Evolutionary conservation across 2,329 filamentous ascomycete genomes (phyloP), one percentile per base, ranked within the genome.

Genomic region (Paradendryphiella salina): DNA sequence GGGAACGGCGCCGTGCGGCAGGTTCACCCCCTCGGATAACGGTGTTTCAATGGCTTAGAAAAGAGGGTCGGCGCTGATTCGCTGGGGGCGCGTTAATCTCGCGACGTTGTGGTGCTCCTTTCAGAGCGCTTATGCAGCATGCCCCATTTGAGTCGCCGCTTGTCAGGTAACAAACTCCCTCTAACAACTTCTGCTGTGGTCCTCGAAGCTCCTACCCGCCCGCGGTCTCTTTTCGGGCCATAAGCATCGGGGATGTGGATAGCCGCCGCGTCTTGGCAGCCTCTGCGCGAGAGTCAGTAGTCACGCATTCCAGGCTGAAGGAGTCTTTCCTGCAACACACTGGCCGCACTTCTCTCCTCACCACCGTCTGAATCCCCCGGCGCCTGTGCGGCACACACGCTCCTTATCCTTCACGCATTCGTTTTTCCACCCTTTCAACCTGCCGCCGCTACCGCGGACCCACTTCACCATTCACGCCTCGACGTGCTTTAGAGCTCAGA

Each of bases 321-420:
- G 28, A 37, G 42, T 44, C 35, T 32, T 49, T 56, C 52, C 49
- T 57, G 57, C 53, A 49, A 59, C 57, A 54, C 56, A 42, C 46
- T 52, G 48, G 43, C 52, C 43, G 54, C 50, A 54, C 40, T 43
- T 48, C 44, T 43, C 48, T 52, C 54, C 52, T 59, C 53, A 60
- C 53, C 52, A 53, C 58, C 50, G 57, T 57, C 58, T 51, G 54
- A 53, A 37, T 50, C 34, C 39, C 46, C 36, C 46, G 34, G 45
- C 54, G 34, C 37, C 37, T 29, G 34, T 35, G 29, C 46, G 35
- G 41, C 45, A 42, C 36, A 18, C 48, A 57, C 55, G 46, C 48
- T 56, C 54, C 46, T 52, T 57, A 52, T 43, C 53, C 29, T 38
- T 42, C 23, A 34, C 49, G 37, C 23, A 29, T 40, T 52, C 46